A percentile compares a stretch with the other conserved stretches of the same genome.
Conservation (phyloP, 2,329 filamentous ascomycete species). For the Fusarium avenaceum region DNA sequence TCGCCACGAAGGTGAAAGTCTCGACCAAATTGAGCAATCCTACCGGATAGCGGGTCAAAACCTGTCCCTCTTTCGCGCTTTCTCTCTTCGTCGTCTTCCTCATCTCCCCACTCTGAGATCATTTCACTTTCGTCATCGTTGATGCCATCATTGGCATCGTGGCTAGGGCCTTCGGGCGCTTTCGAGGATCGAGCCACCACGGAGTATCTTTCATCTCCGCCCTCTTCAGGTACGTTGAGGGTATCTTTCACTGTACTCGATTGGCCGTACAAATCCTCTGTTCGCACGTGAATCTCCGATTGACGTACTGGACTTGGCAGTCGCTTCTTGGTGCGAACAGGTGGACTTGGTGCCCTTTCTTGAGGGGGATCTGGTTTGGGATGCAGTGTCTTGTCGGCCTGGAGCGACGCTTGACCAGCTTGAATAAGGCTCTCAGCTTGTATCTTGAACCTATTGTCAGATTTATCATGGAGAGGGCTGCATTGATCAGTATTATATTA, state of each 20-base stretch:
- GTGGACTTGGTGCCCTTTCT: slow-evolving; percentile 31
- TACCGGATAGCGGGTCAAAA: not conserved
- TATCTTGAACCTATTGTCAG: slow-evolving; percentile 26
- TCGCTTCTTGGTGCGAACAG: slow-evolving; percentile 21
- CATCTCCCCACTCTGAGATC: no score
- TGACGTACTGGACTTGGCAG: slow-evolving; percentile 22
- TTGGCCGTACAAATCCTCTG: slow-evolving; percentile 23
- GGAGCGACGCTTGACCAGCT: slow-evolving; percentile 32
- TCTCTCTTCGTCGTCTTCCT: no score
- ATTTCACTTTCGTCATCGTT: no score
- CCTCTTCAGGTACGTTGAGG: not conserved
- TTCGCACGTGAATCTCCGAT: slow-evolving; percentile 6
- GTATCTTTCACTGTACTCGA: not conserved
- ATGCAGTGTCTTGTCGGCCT: not conserved
- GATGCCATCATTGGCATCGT: not conserved
- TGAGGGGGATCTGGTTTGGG: not conserved
- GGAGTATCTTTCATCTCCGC: slow-evolving; percentile 4
- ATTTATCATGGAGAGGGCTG: not conserved
- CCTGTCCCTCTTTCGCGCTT: not conserved
- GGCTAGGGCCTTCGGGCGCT: not conserved
- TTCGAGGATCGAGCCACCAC: not conserved
- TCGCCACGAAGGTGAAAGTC: slow-evolving; percentile 29
- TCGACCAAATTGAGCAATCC: slow-evolving; percentile 14
- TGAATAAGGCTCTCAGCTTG: slow-evolving; percentile 34
- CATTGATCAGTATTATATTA: not conserved